Base-by-base conservation (phyloP, 805 yeast species). In the Lachancea dasiensis region DNA sequence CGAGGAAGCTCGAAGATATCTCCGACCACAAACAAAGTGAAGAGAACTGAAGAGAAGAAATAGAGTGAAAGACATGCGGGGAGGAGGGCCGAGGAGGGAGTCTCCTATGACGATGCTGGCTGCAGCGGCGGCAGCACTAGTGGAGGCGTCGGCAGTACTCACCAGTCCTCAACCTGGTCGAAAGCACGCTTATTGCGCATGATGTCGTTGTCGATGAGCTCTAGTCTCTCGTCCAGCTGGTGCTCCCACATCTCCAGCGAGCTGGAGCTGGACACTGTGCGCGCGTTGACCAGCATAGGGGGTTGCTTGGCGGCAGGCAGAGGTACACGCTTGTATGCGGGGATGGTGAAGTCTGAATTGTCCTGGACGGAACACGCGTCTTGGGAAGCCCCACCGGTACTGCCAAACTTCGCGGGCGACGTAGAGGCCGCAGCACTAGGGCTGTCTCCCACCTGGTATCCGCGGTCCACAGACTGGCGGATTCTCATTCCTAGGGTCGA, bases 401-500 rank as follows among this genome's bases (percentile, higher is more conserved):
- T 22, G 25, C 8, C 24, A 26, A n/a, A n/a, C n/a, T n/a, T n/a
- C n/a, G n/a, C n/a, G n/a, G n/a, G n/a, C n/a, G n/a, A n/a, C n/a
- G n/a, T n/a, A n/a, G n/a, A n/a, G n/a, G n/a, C n/a, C n/a, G n/a
- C n/a, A n/a, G n/a, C n/a, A n/a, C n/a, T n/a, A n/a, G 21, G 27
- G 6, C 27, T 17, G 5, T 27, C 19, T 11, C 34, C 20, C 3
- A 38, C 21, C 27, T 59, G 55, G 54, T 79, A 79, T 1, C 87
- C 87, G 30, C 78, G 77, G 23, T 73, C 67, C 3, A 81, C 75
- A 2, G 81, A 68, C 48, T 79, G 78, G 51, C 90, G 70, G 41
- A 82, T 75, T 45, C 86, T 68, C 86, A 79, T 81, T 0, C 86
- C 87, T 5, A 81, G 52, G 0, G 79, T 70, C 27, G 77, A 69